Conservation (phyloP, 805 yeast genomes). For the Candida broadrunensis region DNA sequence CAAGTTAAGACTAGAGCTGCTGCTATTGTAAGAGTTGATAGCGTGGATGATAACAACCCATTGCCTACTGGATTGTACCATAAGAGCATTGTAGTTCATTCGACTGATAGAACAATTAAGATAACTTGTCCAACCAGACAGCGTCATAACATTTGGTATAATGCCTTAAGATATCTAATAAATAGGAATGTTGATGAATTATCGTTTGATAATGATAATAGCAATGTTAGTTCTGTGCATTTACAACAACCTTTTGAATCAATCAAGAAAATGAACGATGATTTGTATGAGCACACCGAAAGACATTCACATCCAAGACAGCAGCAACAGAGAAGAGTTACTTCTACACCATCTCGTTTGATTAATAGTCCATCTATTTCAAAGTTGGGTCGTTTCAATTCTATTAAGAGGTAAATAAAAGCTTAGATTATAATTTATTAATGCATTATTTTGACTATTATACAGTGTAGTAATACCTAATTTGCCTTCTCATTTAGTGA, state of each 20-base stretch:
- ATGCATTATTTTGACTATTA: no score
- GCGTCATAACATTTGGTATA: constrained; percentile 89
- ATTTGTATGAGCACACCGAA: constrained; percentile 17
- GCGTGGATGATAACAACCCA: constrained; percentile 82
- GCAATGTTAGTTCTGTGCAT: constrained; percentile 11
- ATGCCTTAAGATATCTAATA: constrained; percentile 73
- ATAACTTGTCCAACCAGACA: constrained; percentile 85
- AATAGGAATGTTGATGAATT: constrained; percentile 63
- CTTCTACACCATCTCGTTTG: not conserved
- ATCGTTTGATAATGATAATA: constrained; percentile 41
- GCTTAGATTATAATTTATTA: no score
- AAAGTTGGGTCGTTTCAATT: not conserved
- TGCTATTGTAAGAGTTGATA: constrained; percentile 74
- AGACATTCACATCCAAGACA: constrained; percentile 21
- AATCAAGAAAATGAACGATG: constrained; percentile 11
- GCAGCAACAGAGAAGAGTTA: not conserved
- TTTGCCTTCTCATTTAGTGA: no score
- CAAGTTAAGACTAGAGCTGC: constrained; percentile 71
- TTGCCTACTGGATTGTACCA: constrained; percentile 85
- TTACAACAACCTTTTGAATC: constrained; percentile 13
- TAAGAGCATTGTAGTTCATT: constrained; percentile 74
- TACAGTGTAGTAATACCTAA: no score
- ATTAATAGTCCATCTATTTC: not conserved
- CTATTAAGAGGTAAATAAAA: not conserved
- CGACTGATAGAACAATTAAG: constrained; percentile 64